These are phyloP conservation scores for Trichoderma oligosporum DNA, from an alignment of 2,329 filamentous ascomycete species.

Conservation along the genomic window DNA sequence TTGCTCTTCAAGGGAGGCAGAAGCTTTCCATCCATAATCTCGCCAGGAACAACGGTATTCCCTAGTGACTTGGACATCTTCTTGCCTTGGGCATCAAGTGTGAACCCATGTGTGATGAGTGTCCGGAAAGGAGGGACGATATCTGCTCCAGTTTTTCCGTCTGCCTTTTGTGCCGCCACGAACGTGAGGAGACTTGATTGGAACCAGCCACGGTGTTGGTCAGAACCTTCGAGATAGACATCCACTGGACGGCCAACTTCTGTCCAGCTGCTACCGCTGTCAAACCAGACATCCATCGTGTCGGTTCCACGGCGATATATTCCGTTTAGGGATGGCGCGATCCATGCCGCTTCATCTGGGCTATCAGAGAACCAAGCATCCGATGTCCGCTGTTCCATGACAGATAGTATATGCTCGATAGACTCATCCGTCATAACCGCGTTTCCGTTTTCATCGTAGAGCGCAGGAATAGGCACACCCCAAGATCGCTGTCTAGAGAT, in stretches of 20 bases:
- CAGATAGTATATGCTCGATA: conserved; percentile 77
- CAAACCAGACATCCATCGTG: conserved; percentile 99
- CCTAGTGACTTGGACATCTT: conserved; percentile 99
- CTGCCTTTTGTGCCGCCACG: conserved; percentile 58
- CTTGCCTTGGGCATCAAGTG: conserved; percentile 80
- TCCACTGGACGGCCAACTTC: conserved; percentile 61
- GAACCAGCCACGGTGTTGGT: conserved; percentile 98
- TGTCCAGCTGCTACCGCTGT: conserved; percentile 93
- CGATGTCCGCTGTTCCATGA: conserved; percentile 73
- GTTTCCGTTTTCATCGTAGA: conserved; percentile 70
- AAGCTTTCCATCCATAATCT: conserved; percentile 82
- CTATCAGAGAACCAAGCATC: conserved; percentile 93
- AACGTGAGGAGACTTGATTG: conserved; percentile 91
- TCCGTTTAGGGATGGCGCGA: conserved; percentile 59
- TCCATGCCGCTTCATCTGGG: conserved; percentile 71
- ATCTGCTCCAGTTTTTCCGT: conserved; percentile 27
- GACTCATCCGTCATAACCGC: conserved; percentile 76
- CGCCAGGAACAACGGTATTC: conserved; percentile 74
- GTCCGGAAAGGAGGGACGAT: conserved; percentile 69
- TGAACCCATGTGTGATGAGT: conserved; percentile 94
- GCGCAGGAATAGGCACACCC: conserved; percentile 92
- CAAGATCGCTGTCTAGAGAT: conserved; percentile 94
- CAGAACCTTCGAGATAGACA: conserved; percentile 88
- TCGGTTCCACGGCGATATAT: conserved; percentile 74
- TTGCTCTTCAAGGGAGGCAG: conserved; percentile 65